phyloP scores from a whole-genome alignment of 306 rosid species.

The Cyclanthera cordifolia region DNA sequence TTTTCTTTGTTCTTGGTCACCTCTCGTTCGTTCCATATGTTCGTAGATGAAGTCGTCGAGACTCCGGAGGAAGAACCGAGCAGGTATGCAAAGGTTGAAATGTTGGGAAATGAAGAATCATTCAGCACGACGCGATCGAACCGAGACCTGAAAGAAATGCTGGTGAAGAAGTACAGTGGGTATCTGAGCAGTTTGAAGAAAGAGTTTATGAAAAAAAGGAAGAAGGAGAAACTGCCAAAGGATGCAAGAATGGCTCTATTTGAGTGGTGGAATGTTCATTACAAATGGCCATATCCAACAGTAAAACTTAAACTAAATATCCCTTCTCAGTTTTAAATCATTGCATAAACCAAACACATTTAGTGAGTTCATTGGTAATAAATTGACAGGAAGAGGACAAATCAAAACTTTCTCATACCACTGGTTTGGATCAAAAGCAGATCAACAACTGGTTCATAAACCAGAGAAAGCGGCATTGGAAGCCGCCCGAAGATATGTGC shows the following conservation, averaged over 20 bases:
- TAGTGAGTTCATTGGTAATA: background rate
- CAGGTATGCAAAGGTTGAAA: background rate
- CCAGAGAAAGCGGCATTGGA: slow-evolving; percentile 80
- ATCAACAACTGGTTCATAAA: no score
- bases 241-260: slow-evolving; percentile 47
- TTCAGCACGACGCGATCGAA: slow-evolving; percentile 18
- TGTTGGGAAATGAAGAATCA: slow-evolving; percentile 26
- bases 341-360: background rate
- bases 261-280: slow-evolving; percentile 69
- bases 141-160: slow-evolving; percentile 57
- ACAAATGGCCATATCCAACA: slow-evolving; percentile 87
- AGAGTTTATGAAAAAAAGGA: slow-evolving; percentile 56
- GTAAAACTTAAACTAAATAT: slow-evolving; percentile 32
- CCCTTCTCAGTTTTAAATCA: background rate
- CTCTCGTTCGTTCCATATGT: background rate
- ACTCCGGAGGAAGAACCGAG: background rate
- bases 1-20: no score
- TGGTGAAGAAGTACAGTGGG: slow-evolving; percentile 70
- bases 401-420: slow-evolving; percentile 33
- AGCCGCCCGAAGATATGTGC: slow-evolving; percentile 67
- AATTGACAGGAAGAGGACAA: slow-evolving; percentile 67
- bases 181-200: slow-evolving; percentile 54
- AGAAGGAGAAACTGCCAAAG: slow-evolving; percentile 84
- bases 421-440: no score
- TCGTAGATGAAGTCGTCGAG: background rate